Evolutionary conservation across 139 green algal genomes (phyloP).

Genomic region (Chlamydomonas sp.): DNA sequence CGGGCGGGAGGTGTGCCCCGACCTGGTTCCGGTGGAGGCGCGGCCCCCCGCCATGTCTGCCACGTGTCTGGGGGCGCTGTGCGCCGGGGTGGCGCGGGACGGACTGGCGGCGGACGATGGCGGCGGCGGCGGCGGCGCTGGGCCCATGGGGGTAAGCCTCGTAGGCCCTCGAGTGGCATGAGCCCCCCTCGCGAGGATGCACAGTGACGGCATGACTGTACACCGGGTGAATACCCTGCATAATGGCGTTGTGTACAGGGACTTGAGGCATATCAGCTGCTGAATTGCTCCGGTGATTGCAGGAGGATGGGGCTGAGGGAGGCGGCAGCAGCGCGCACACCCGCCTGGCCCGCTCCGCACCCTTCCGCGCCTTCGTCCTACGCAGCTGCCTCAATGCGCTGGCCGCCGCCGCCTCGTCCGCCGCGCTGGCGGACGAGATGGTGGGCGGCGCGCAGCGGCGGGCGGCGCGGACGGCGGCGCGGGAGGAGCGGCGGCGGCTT

Average conservation of each 20-base stretch:
- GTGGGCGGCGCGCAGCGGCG: slow-evolving; percentile 7
- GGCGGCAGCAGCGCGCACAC: slow-evolving; percentile 6
- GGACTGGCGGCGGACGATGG: slow-evolving; percentile 30
- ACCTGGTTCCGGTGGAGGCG: slow-evolving; percentile 23
- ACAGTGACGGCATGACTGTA: too few relatives aligned
- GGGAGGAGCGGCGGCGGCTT: slow-evolving; percentile 5
- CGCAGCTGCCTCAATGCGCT: slow-evolving; percentile 30
- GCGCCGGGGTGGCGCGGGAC: slow-evolving; percentile 44
- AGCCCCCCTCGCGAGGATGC: too few relatives aligned
- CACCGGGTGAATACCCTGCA: too few relatives aligned
- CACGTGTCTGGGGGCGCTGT: slow-evolving; percentile 42
- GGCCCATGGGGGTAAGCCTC: too few relatives aligned
- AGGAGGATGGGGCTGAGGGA: not conserved
- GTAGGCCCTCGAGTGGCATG: too few relatives aligned
- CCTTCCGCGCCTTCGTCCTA: slow-evolving; percentile 57
- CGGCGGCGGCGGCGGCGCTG: not conserved
- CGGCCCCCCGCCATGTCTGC: slow-evolving; percentile 43
- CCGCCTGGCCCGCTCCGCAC: slow-evolving; percentile 44
- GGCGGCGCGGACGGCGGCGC: slow-evolving; percentile 5
- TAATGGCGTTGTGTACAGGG: too few relatives aligned
- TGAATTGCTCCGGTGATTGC: too few relatives aligned
- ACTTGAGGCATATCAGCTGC: too few relatives aligned
- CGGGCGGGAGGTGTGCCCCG: not conserved
- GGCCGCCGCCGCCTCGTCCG: not conserved
- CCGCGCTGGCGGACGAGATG: slow-evolving; percentile 12